These are phyloP conservation scores for Cercospora sesami DNA, from an alignment of 2,329 filamentous ascomycete species.

Conservation along the genomic window DNA sequence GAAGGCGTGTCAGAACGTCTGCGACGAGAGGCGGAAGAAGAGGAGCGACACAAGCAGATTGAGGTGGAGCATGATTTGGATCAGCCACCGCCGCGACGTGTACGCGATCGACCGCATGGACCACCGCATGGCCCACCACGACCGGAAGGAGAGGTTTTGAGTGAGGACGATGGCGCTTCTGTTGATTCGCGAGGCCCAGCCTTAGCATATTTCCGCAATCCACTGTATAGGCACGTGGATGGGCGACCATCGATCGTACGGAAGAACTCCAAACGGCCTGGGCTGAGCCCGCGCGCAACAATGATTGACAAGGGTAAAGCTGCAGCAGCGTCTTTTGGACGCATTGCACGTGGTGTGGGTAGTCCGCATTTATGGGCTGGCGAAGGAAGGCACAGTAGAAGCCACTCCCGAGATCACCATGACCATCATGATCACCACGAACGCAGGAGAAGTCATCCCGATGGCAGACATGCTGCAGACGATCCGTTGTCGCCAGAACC, in stretches of 20 bases:
- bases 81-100: conserved; percentile 25
- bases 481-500: conserved; percentile 22
- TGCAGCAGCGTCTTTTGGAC: conserved; percentile 39
- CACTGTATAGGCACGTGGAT: conserved; percentile 50
- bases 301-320: conserved; percentile 41
- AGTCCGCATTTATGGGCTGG: conserved; percentile 42
- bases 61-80: conserved; percentile 31
- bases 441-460: conserved; percentile 27
- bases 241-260: conserved; percentile 47
- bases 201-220: conserved; percentile 51
- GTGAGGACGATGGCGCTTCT: conserved; percentile 40
- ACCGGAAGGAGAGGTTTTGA: conserved; percentile 28
- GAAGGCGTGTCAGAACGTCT: conserved; percentile 68
- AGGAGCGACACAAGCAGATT: conserved; percentile 35
- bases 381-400: conserved; percentile 27
- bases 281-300: conserved; percentile 36
- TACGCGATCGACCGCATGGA: conserved; percentile 24
- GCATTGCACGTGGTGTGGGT: conserved; percentile 39
- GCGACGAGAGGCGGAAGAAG: conserved; percentile 59
- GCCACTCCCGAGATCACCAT: conserved; percentile 30
- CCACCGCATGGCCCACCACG: conserved; percentile 21
- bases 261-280: conserved; percentile 37
- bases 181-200: conserved; percentile 49
- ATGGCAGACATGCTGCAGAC: conserved; percentile 30
- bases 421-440: conserved; percentile 29